Conservation (phyloP, 2,329 filamentous ascomycete genomes). For the Tolypocladium tropicale region DNA sequence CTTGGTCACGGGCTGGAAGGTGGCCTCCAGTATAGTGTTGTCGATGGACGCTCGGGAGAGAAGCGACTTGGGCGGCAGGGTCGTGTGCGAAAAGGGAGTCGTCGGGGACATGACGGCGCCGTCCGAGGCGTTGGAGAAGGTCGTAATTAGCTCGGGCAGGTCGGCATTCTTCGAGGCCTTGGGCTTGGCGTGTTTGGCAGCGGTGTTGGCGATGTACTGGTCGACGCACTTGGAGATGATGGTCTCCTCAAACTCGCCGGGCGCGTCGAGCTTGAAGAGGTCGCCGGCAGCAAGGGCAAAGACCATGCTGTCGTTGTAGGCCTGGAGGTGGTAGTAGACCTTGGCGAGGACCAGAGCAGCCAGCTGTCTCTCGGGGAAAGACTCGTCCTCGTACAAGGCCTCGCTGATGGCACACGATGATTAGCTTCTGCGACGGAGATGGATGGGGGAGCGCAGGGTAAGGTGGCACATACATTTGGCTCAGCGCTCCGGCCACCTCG, state of each 20-base stretch:
- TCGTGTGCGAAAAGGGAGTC: conserved; percentile 90
- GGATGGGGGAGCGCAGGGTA: background rate
- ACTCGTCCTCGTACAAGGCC: conserved; percentile 92
- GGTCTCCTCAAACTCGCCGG: conserved; percentile 95
- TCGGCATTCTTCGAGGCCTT: conserved; percentile 32
- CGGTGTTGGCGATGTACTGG: conserved; percentile 78
- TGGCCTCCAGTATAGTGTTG: conserved; percentile 51
- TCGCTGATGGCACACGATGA: conserved; percentile 48
- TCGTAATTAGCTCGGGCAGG: conserved; percentile 64
- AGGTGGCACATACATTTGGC: conserved; percentile 62
- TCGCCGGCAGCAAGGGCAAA: conserved; percentile 93
- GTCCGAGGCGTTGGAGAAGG: conserved; percentile 62
- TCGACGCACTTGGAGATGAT: conserved; percentile 98
- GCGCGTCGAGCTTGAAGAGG: conserved; percentile 83
- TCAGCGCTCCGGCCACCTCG: conserved; percentile 85
- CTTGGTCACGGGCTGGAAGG: conserved; percentile 42
- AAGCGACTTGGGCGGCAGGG: conserved; percentile 85
- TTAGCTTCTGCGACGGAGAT: conserved; percentile 5
- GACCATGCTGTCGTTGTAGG: conserved; percentile 98
- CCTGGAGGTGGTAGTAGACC: conserved; percentile 97
- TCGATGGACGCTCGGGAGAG: conserved; percentile 71
- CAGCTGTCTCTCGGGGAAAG: conserved; percentile 86
- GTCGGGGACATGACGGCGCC: conserved; percentile 74
- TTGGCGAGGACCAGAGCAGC: conserved; percentile 92
- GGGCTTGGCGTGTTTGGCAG: conserved; percentile 37